Conservation (phyloP, 192 early-diverging fungal species). For the Umbelopsis sp. region DNA sequence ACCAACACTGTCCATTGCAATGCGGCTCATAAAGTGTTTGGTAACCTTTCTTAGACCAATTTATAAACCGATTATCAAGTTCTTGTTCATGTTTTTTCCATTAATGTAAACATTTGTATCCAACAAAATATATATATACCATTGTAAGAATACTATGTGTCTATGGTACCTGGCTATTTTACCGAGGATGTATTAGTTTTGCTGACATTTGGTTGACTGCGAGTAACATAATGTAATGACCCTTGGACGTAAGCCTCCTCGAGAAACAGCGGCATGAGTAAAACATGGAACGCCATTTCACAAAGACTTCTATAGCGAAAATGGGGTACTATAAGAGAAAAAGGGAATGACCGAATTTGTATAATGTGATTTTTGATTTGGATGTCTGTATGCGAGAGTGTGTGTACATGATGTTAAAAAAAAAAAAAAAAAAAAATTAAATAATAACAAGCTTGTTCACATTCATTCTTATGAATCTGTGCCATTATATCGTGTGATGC, state of each 20-base stretch:
- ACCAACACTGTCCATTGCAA: conserved; percentile 52
- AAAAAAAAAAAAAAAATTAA: conserved; percentile 1
- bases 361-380: not conserved
- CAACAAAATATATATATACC: not conserved
- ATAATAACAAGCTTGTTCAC: conserved; percentile 5
- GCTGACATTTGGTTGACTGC: too few relatives aligned
- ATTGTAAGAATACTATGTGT: too few relatives aligned
- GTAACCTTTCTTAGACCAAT: conserved; percentile 32
- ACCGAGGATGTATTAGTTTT: too few relatives aligned
- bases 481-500: conserved; percentile 50
- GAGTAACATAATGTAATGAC: too few relatives aligned
- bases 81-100: not conserved
- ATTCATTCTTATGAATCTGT: not conserved
- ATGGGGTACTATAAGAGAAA: too few relatives aligned
- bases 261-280: too few relatives aligned
- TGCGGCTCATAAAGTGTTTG: conserved; percentile 55
- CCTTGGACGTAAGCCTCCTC: too few relatives aligned
- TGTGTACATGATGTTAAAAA: conserved; percentile 8
- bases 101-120: not conserved
- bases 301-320: too few relatives aligned
- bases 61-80: not conserved
- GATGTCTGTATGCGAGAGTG: conserved; percentile 5
- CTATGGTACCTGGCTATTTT: too few relatives aligned
- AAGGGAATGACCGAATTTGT: too few relatives aligned
- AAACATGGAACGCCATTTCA: too few relatives aligned